Base-by-base conservation (phyloP, 1,139 yeast genomes). In the Kodamaea sp. region DNA sequence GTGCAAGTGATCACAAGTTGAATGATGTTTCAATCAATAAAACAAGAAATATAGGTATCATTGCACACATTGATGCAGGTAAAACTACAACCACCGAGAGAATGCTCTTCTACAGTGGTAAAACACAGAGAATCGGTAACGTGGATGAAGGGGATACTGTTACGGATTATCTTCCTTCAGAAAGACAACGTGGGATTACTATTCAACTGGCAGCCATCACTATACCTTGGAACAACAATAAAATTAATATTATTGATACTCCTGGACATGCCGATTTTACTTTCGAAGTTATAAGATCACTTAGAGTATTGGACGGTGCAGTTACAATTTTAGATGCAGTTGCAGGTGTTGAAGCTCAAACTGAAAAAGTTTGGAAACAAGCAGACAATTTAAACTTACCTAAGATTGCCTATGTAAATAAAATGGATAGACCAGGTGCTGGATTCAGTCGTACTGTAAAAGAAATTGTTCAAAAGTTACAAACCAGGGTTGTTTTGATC, bases 211-310 rank as follows among this genome's bases (percentile, higher is more conserved):
- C 98, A 0, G 97, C 98, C 0, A 89, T 90, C 33, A 80, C 97
- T 0, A 77, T 94, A 43, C 84, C 88, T 28, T 92, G 98, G 97
- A 81, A 81, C 44, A 62, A 65, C 11, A 78, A 80, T 52, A 79
- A 79, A 48, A 81, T 94, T 53, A 92, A 92, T 57, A 71, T 92
- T 38, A 88, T 92, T 22, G 99, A 92, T 58, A 90, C 99, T 0
- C 99, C 99, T 1, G 99, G 99, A 0, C 99, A 92, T 62, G 97
- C 97, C 0, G 99, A 92, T 60, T 92, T 92, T 58, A 86, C 95
- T 0, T 92, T 90, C 58, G 99, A 92, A 60, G 98, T 94, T 6
- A 86, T 81, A 2, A 67, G 97, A 41, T 83, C 97, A 0, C 73
- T 92, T 43, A 73, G 96, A 45, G 97, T 92, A 1, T 67, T 92